Evolutionary conservation across 2,329 filamentous ascomycete genomes (phyloP).

Genomic region (Colletotrichum sublineola): DNA sequence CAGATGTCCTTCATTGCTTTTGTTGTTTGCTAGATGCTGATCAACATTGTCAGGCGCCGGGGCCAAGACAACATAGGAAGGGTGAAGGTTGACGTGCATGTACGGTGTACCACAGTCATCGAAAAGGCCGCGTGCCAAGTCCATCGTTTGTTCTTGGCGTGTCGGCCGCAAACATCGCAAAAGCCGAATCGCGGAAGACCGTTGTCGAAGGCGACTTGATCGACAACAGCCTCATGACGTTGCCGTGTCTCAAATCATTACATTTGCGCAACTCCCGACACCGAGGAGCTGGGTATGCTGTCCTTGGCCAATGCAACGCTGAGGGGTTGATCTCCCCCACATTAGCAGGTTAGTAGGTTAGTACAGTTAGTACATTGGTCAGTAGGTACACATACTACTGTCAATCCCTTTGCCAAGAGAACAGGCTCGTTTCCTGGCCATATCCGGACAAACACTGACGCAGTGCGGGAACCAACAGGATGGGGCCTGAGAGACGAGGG

Average conservation of each 20-base stretch:
- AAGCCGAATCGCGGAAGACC: not conserved
- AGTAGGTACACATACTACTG: not conserved
- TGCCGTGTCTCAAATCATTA: conserved; percentile 1
- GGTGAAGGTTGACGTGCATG: not conserved
- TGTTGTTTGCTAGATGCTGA: not conserved
- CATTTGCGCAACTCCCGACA: not conserved
- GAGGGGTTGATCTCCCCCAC: not conserved
- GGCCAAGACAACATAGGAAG: not conserved
- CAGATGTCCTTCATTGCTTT: not conserved
- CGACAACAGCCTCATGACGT: conserved; percentile 2
- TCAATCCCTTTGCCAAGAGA: not conserved
- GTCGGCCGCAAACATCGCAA: not conserved
- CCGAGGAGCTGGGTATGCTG: conserved; percentile 1
- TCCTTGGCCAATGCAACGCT: not conserved
- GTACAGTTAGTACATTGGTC: too few relatives aligned
- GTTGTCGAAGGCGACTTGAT: not conserved
- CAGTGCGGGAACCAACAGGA: not conserved
- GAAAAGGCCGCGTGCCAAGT: not conserved
- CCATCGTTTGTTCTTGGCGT: not conserved
- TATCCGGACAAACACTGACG: conserved; percentile 8
- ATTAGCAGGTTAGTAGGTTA: not conserved
- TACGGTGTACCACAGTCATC: not conserved
- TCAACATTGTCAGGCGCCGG: not conserved
- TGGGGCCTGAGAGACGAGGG: not conserved
- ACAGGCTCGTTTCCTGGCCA: not conserved